Percentiles rank a stretch among this genome's conserved stretches.
Evolutionary conservation across 1,284 basidiomycete genomes (phyloP).

Genomic region (Gyrodon tennesseensis): DNA sequence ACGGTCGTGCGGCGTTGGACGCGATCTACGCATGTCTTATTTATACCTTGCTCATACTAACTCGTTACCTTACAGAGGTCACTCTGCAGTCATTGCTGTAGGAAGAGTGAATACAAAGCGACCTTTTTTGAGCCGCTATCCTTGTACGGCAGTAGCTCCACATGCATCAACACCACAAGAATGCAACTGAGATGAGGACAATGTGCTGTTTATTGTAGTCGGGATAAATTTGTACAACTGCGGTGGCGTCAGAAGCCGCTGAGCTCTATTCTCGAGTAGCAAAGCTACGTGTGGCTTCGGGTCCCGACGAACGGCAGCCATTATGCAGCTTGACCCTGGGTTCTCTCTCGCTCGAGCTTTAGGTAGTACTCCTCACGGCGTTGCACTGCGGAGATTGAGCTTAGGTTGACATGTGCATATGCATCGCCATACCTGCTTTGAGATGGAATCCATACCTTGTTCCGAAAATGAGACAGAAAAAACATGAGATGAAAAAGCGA

Average conservation of each 20-base stretch:
- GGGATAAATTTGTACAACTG: slow-evolving; percentile 23
- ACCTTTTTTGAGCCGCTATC: neutral
- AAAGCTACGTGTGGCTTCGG: neutral
- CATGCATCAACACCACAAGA: slow-evolving; percentile 28
- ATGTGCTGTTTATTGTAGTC: slow-evolving; percentile 28
- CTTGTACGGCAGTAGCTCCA: neutral
- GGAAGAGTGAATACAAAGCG: neutral
- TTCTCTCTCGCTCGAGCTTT: slow-evolving; percentile 68
- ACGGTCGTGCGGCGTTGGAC: neutral
- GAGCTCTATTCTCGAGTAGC: neutral
- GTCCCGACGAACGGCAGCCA: neutral
- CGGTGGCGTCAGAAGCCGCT: neutral
- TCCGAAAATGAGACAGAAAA: slow-evolving; percentile 25
- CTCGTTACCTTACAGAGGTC: neutral
- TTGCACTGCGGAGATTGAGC: slow-evolving; percentile 57
- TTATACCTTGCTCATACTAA: slow-evolving; percentile 37
- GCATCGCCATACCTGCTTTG: slow-evolving; percentile 60
- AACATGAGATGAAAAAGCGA: slow-evolving; percentile 13
- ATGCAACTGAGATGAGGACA: slow-evolving; percentile 23
- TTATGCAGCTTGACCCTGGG: slow-evolving; percentile 31
- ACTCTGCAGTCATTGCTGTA: neutral
- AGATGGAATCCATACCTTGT: slow-evolving; percentile 79
- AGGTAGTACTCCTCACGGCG: slow-evolving; percentile 81
- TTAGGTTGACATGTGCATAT: neutral
- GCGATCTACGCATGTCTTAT: slow-evolving; percentile 32